Conservation (phyloP, 2,329 filamentous ascomycete species). For the Geosmithia morbida region DNA sequence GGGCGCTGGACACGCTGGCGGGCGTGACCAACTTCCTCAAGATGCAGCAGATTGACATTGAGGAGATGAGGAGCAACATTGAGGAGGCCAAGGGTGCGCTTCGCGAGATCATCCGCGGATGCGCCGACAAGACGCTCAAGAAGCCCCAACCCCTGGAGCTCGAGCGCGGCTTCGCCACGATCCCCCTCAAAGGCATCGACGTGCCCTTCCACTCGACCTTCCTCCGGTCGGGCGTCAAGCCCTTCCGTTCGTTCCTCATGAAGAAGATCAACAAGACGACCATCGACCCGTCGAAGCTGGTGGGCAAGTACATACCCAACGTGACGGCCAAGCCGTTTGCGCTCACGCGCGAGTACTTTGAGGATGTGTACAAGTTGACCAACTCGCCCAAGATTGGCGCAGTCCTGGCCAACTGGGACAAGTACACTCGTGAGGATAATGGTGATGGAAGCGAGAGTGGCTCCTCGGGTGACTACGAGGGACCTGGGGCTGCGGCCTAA, state of each 20-base stretch:
- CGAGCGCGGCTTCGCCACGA: constrained; percentile 91
- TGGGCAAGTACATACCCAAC: constrained; percentile 98
- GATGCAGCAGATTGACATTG: constrained; percentile 93
- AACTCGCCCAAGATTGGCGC: constrained; percentile 67
- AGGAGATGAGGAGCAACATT: constrained; percentile 75
- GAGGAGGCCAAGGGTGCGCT: constrained; percentile 87
- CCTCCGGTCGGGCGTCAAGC: constrained; percentile 94
- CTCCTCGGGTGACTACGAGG: constrained; percentile 24
- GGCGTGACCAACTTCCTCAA: constrained; percentile 93
- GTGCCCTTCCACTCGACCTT: constrained; percentile 99
- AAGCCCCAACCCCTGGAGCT: constrained; percentile 84
- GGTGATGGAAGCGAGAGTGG: constrained; percentile 21
- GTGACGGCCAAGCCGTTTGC: constrained; percentile 94
- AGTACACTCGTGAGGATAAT: constrained; percentile 42
- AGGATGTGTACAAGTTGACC: constrained; percentile 92
- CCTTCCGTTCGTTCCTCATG: constrained; percentile 92
- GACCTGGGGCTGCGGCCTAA: constrained; percentile 25
- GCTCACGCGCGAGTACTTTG: constrained; percentile 96
- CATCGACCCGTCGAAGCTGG: constrained; percentile 89
- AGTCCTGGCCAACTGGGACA: constrained; percentile 77
- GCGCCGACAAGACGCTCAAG: constrained; percentile 70
- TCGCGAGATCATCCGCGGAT: constrained; percentile 79
- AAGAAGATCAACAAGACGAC: constrained; percentile 99
- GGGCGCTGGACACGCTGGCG: constrained; percentile 56
- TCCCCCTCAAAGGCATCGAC: constrained; percentile 92